Base-by-base conservation (phyloP, 129 eudicot species). In the Escallonia rubra region DNA sequence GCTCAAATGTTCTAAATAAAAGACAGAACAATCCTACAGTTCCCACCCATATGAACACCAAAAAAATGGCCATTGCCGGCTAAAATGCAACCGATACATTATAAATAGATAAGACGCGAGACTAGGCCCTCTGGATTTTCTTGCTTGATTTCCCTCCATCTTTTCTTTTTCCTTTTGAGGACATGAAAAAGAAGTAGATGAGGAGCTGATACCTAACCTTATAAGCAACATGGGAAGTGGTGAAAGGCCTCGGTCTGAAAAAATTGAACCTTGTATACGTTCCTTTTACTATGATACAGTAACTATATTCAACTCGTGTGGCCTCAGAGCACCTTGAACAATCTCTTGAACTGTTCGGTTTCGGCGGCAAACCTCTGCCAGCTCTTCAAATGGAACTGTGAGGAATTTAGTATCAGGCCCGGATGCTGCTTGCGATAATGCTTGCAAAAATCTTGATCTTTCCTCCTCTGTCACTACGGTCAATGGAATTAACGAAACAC, bases 281-380 rank as follows among this genome's bases (percentile, higher is more conserved):
- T 39, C 65, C 55, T 75, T 43, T 64, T 68, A 57, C 88, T 86
- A 84, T 81, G 81, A 72, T 75, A 83, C 83, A 77, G 74, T 59
- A 10, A 75, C 79, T 74, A 76, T 59, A 76, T 89, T 87, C 79
- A 93, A 58, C 70, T 94, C 99, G 43, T 78, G 94, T 13, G 99
- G 97, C 87, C 92, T 85, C 85, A 94, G 81, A 59, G 93, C 90
- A 67, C 84, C 94, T 79, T 87, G 99, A 82, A 94, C 99, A n/a
- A 94, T 94, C 78, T 94, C 99, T 67, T 87, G 99, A 54, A 94
- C 99, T 4, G 97, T 85, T 56, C 99, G 81, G 68, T 94, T 94
- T 14, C 99, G 97, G n/a, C 99, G 78, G 67, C 99, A 94, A 69
- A 94, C 97, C 81, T 94, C 99, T 7, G 97, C 85, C 63, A 94